phyloP scores from a whole-genome alignment of 305 asterid species.

The Solanum hybrid region DNA sequence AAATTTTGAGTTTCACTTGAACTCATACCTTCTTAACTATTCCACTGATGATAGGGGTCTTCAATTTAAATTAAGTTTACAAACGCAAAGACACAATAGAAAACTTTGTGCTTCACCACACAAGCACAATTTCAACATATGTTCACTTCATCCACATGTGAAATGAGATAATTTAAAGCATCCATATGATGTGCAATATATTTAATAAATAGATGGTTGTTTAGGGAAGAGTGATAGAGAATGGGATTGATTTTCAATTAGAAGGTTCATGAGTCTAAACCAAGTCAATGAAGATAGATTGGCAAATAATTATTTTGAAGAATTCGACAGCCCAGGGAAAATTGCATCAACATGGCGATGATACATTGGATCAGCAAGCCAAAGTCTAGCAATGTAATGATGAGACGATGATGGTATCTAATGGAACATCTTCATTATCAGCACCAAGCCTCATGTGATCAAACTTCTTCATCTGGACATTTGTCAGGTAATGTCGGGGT shows the following conservation, averaged over 20 bases:
- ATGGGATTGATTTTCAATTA: neutral
- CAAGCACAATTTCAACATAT: neutral
- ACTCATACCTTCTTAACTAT: neutral
- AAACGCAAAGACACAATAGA: neutral
- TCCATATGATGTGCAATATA: neutral
- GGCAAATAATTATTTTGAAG: neutral
- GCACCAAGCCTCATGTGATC: conserved; percentile 42
- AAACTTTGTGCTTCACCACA: neutral
- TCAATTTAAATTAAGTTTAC: neutral
- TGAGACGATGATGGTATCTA: conserved; percentile 44
- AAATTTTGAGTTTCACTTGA: neutral
- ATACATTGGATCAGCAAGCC: conserved; percentile 42
- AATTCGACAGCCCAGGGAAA: conserved; percentile 21
- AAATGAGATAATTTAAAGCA: neutral
- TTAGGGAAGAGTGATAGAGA: neutral
- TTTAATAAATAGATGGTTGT: neutral
- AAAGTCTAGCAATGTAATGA: conserved; percentile 36
- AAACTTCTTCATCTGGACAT: conserved; percentile 36
- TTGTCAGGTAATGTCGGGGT: conserved; percentile 79
- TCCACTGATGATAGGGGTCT: neutral
- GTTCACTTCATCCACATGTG: neutral
- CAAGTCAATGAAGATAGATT: neutral
- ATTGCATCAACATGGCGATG: conserved; percentile 38
- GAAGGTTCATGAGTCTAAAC: neutral
- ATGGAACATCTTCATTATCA: conserved; percentile 29